Percentiles rank a stretch among this genome's conserved stretches.
phyloP scores from a whole-genome alignment of 306 rosid species.

The Castanea sativa region DNA sequence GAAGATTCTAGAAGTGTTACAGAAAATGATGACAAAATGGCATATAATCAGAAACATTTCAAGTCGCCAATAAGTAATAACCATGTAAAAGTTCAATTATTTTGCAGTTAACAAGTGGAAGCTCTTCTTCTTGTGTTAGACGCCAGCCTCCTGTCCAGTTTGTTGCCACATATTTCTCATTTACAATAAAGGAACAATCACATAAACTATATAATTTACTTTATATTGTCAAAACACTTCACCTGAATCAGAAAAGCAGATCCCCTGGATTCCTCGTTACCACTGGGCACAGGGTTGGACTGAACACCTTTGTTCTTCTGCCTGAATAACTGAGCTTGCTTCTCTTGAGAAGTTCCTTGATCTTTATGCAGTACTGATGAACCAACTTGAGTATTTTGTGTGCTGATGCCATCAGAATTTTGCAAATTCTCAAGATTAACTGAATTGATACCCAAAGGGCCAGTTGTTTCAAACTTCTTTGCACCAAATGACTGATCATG shows the following conservation, averaged over 20 bases:
- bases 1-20: neutral
- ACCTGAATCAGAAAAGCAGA: constrained; percentile 86
- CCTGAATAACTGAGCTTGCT: constrained; percentile 30
- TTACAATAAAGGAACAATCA: constrained; percentile 14
- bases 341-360: constrained; percentile 27
- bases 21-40: neutral
- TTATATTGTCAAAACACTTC: constrained; percentile 14
- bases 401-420: constrained; percentile 28
- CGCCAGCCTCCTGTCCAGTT: neutral
- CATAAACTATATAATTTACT: constrained; percentile 1
- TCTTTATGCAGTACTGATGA: constrained; percentile 31
- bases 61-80: neutral
- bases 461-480: constrained; percentile 24
- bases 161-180: neutral
- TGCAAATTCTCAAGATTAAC: constrained; percentile 34
- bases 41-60: neutral
- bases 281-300: constrained; percentile 34
- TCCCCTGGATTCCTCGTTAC: constrained; percentile 62
- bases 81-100: neutral
- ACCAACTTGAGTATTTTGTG: constrained; percentile 42
- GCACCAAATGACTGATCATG: constrained; percentile 37
- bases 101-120: neutral
- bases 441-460: constrained; percentile 21
- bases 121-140: neutral
- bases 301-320: constrained; percentile 31